Evolutionary conservation across 495 filamentous ascomycete species (phyloP).

Genomic region (Podospora fimiseda): DNA sequence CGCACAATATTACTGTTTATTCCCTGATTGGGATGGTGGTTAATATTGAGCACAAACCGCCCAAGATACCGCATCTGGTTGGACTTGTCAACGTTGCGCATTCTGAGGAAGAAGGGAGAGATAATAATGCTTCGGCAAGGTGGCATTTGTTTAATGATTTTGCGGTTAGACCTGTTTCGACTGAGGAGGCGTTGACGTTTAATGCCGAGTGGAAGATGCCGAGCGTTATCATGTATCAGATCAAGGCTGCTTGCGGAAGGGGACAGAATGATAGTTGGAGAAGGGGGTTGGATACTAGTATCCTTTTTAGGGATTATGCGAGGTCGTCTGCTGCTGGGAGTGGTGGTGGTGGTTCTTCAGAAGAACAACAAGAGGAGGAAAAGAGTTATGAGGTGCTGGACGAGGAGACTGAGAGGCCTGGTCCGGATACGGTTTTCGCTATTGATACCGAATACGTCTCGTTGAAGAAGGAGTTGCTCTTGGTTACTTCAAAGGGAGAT

Average conservation of each 20-base stretch:
- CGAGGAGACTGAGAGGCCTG: constrained; percentile 57
- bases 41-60: constrained; percentile 75
- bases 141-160: constrained; percentile 99
- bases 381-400: constrained; percentile 56
- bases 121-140: no score
- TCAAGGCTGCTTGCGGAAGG: constrained; percentile 63
- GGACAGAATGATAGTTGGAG: constrained; percentile 88
- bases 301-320: constrained; percentile 65
- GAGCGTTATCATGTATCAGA: constrained; percentile 77
- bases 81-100: constrained; percentile 83
- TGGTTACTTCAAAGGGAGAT: constrained; percentile 85
- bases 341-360: no score
- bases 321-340: no score
- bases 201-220: constrained; percentile 87
- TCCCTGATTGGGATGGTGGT: constrained; percentile 87
- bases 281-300: constrained; percentile 66
- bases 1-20: constrained; percentile 72
- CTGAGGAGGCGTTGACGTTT: constrained; percentile 79
- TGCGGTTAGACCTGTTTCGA: constrained; percentile 69
- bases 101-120: constrained; percentile 51
- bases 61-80: constrained; percentile 85
- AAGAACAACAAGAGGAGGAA: no score
- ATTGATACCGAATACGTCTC: constrained; percentile 95
- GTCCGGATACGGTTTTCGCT: constrained; percentile 66
- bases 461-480: constrained; percentile 82